Conservation (phyloP, 345 rosid genomes). For the Alliaria petiolata region DNA sequence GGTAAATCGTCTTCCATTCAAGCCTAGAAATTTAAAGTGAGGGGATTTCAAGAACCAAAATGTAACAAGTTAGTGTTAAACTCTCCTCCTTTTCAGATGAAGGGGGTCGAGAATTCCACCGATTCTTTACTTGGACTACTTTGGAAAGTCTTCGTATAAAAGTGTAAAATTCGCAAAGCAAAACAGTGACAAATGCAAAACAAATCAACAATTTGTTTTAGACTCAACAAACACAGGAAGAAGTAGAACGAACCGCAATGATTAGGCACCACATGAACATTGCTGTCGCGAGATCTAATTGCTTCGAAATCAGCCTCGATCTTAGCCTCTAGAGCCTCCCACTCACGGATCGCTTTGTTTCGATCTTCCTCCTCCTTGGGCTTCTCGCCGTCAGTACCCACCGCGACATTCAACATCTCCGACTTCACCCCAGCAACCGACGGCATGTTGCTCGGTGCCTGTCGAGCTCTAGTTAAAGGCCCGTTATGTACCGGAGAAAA, state of each 20-base stretch:
- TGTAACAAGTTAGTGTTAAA: not conserved
- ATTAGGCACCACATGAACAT: slow-evolving; percentile 77
- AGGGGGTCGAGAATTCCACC: not conserved
- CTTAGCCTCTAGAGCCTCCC: slow-evolving; percentile 75
- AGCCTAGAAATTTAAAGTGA: not conserved
- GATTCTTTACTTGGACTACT: not conserved
- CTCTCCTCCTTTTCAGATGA: not conserved
- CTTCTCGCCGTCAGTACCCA: slow-evolving; percentile 26
- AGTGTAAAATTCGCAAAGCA: not conserved
- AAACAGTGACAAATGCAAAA: not conserved
- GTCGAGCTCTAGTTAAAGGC: slow-evolving; percentile 92
- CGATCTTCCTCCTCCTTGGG: slow-evolving; percentile 43
- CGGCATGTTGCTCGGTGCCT: slow-evolving; percentile 48
- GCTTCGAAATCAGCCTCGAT: slow-evolving; percentile 79
- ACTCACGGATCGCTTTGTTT: slow-evolving; percentile 47
- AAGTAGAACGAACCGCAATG: slow-evolving; percentile 74
- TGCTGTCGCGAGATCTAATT: slow-evolving; percentile 70
- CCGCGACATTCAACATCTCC: slow-evolving; percentile 21
- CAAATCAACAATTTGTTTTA: not conserved
- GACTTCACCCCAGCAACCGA: slow-evolving; percentile 28
- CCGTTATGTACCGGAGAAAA: slow-evolving; percentile 73
- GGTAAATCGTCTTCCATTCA: not conserved
- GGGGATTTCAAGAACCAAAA: not conserved
- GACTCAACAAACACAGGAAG: not conserved
- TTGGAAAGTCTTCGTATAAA: not conserved